These are phyloP conservation scores for Calocybe indica DNA, from an alignment of 768 basidiomycete genomes.

Conservation along the genomic window DNA sequence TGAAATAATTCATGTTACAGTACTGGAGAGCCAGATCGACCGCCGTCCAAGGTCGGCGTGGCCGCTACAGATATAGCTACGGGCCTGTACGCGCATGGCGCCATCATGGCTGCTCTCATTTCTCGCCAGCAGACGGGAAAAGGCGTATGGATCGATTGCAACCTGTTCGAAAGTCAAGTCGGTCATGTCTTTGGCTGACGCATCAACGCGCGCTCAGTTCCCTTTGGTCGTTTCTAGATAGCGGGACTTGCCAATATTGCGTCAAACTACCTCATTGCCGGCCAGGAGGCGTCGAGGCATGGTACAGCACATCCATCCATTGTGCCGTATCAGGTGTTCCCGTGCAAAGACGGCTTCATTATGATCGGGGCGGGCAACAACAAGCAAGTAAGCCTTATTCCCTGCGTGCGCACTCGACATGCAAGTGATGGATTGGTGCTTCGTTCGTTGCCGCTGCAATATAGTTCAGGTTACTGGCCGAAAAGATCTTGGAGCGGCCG, in stretches of 20 bases:
- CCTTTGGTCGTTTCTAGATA: conserved; percentile 40
- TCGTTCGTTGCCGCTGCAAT: not conserved
- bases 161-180: conserved; percentile 89
- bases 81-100: conserved; percentile 86
- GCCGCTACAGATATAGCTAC: conserved; percentile 89
- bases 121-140: conserved; percentile 79
- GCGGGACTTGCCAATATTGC: conserved; percentile 91
- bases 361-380: conserved; percentile 96
- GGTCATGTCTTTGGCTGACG: conserved; percentile 6
- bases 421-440: not conserved
- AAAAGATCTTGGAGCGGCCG: conserved; percentile 55
- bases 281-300: conserved; percentile 74
- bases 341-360: conserved; percentile 80
- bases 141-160: conserved; percentile 90
- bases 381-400: conserved; percentile 49
- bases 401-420: no score
- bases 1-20: conserved; percentile 26
- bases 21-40: conserved; percentile 83
- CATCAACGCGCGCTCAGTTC: not conserved
- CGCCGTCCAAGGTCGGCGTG: conserved; percentile 92
- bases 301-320: conserved; percentile 95
- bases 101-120: conserved; percentile 85
- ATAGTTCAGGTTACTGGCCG: conserved; percentile 67
- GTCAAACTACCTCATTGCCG: conserved; percentile 87
- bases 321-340: conserved; percentile 89